Percentiles rank a stretch among this genome's conserved stretches.
phyloP scores from a whole-genome alignment of 495 filamentous ascomycete genomes.

The Friedmanniomyces endolithicus region DNA sequence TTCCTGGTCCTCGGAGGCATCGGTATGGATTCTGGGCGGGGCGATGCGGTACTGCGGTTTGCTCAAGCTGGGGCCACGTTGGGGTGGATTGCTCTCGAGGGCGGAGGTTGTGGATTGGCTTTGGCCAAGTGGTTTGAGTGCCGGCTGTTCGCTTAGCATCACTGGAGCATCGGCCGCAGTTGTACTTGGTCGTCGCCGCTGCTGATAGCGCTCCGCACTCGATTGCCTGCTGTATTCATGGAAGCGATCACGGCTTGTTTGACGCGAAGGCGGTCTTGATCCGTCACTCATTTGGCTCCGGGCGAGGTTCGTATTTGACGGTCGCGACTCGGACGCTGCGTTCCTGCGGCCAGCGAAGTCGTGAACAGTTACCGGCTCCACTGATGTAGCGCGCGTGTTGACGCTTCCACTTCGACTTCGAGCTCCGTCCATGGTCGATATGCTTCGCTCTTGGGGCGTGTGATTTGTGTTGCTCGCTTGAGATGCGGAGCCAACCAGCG shows the following conservation, averaged over 20 bases:
- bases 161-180: neutral
- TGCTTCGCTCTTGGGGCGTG: slow-evolving; percentile 10
- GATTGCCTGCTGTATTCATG: slow-evolving; percentile 6
- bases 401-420: slow-evolving; percentile 18
- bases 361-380: slow-evolving; percentile 20
- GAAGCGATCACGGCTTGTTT: slow-evolving; percentile 8
- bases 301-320: slow-evolving; percentile 4
- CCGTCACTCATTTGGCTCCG: slow-evolving; percentile 14
- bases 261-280: slow-evolving; percentile 12
- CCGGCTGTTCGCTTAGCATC: neutral
- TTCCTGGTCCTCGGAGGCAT: slow-evolving; percentile 49
- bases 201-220: slow-evolving; percentile 10
- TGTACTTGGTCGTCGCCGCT: slow-evolving; percentile 4
- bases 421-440: neutral
- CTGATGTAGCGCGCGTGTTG: slow-evolving; percentile 10
- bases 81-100: slow-evolving; percentile 9
- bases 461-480: slow-evolving; percentile 2
- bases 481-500: slow-evolving; percentile 4
- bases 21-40: slow-evolving; percentile 16
- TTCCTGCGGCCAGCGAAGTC: slow-evolving; percentile 18
- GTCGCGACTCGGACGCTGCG: neutral
- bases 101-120: neutral
- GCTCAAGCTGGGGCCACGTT: slow-evolving; percentile 9
- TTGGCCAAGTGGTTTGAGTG: neutral
- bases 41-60: slow-evolving; percentile 14